Conservation (phyloP, 371 early-diverging fungal species). For the Mortierella sp. region DNA sequence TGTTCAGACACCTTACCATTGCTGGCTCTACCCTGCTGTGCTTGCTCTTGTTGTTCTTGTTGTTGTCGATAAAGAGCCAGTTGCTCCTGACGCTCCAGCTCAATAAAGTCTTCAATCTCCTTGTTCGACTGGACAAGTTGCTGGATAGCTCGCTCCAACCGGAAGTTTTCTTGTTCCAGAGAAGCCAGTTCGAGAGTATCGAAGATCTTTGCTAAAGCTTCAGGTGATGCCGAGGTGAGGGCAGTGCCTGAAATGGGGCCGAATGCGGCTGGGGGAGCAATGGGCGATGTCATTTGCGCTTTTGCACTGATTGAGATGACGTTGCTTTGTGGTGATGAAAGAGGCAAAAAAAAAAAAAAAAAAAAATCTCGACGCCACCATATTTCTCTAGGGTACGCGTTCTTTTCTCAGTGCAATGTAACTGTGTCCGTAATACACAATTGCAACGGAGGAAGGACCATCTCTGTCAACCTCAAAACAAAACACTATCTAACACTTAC, state of each 20-base stretch:
- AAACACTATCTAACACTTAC: too few species aligned
- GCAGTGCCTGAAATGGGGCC: conserved; percentile 30
- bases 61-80: conserved; percentile 7
- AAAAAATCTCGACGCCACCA: too few species aligned
- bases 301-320: too few species aligned
- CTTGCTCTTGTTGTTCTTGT: too few species aligned
- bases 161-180: conserved; percentile 34
- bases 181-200: conserved; percentile 47
- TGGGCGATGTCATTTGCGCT: conserved; percentile 26
- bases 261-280: conserved; percentile 44
- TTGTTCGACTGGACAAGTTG: conserved; percentile 41
- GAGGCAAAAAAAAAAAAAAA: too few species aligned
- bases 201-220: conserved; percentile 35
- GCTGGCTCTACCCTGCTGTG: neutral
- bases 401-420: too few species aligned
- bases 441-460: too few species aligned
- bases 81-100: conserved; percentile 36
- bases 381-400: too few species aligned
- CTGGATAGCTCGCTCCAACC: conserved; percentile 39
- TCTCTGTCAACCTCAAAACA: too few species aligned
- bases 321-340: too few species aligned
- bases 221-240: conserved; percentile 40
- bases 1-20: neutral
- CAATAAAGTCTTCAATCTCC: conserved; percentile 47
- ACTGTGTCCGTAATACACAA: too few species aligned